Percentiles rank a stretch among this genome's conserved stretches.
phyloP scores from a whole-genome alignment of 129 eudicot genomes.

The Glebionis coronaria region DNA sequence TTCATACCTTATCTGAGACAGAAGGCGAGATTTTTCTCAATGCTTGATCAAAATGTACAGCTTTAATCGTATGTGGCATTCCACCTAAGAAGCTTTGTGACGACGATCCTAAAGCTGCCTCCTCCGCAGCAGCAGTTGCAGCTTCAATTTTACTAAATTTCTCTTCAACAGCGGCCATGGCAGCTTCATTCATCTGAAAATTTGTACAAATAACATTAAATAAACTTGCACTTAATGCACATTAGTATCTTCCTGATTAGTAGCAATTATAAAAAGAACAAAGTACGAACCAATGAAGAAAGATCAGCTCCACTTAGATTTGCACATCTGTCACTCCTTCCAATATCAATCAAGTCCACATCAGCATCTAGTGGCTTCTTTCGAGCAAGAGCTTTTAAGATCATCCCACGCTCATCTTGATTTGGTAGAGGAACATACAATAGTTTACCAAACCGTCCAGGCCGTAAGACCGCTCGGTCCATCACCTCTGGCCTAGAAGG shows the following conservation, averaged over 20 bases:
- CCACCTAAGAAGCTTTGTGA: slow-evolving; percentile 20
- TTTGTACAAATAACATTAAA: neutral
- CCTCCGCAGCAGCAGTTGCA: slow-evolving; percentile 48
- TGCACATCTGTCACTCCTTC: slow-evolving; percentile 50
- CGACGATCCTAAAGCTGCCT: slow-evolving; percentile 25
- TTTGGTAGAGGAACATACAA: slow-evolving; percentile 75
- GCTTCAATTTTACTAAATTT: slow-evolving; percentile 53
- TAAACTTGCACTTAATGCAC: neutral
- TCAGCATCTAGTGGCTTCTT: slow-evolving; percentile 55
- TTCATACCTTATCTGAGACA: slow-evolving; percentile 62
- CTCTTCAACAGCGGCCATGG: slow-evolving; percentile 56
- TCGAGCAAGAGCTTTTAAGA: slow-evolving; percentile 67
- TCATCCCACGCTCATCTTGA: slow-evolving; percentile 80
- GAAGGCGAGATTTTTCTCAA: slow-evolving; percentile 61
- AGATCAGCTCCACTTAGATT: slow-evolving; percentile 92
- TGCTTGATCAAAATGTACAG: slow-evolving; percentile 62
- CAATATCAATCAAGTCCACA: slow-evolving; percentile 67
- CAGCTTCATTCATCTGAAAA: slow-evolving; percentile 72
- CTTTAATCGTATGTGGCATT: slow-evolving; percentile 46
- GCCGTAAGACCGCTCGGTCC: slow-evolving; percentile 78
- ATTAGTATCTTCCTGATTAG: neutral
- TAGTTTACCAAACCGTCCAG: slow-evolving; percentile 80
- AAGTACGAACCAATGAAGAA: slow-evolving; percentile 54
- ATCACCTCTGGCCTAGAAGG: slow-evolving; percentile 63
- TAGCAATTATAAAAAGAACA: no score